A percentile compares a stretch with the other conserved stretches of the same genome.
These are phyloP conservation scores for Lodderomyces margitis DNA, from an alignment of 1,139 yeast genomes.

Conservation along the genomic window DNA sequence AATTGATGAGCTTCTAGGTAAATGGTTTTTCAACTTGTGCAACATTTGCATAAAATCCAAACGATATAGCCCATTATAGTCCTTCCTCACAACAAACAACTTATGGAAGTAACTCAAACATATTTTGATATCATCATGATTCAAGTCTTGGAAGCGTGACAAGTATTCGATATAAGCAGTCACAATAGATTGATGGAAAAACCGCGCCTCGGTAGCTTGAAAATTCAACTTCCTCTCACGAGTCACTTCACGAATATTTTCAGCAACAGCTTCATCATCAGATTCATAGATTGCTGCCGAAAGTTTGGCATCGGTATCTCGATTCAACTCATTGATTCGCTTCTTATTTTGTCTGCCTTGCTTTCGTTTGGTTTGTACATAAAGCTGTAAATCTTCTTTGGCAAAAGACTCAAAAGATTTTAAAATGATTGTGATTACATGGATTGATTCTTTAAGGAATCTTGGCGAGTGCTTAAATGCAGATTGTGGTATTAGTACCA, in stretches of 20 bases:
- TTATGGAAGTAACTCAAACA: slow-evolving; percentile 72
- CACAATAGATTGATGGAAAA: slow-evolving; percentile 43
- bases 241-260: slow-evolving; percentile 35
- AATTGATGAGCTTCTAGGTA: slow-evolving; percentile 37
- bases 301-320: slow-evolving; percentile 25
- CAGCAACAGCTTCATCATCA: slow-evolving; percentile 38
- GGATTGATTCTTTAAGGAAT: slow-evolving; percentile 61
- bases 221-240: slow-evolving; percentile 55
- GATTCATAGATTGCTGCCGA: slow-evolving; percentile 41
- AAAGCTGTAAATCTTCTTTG: slow-evolving; percentile 57
- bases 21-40: slow-evolving; percentile 28
- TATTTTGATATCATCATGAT: slow-evolving; percentile 58
- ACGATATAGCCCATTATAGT: slow-evolving; percentile 62
- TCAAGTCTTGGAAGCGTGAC: slow-evolving; percentile 59
- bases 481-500: slow-evolving; percentile 60
- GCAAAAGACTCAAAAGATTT: slow-evolving; percentile 69
- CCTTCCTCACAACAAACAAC: slow-evolving; percentile 59
- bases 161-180: slow-evolving; percentile 54
- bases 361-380: slow-evolving; percentile 49
- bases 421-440: slow-evolving; percentile 63
- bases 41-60: slow-evolving; percentile 64
- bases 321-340: slow-evolving; percentile 26
- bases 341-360: slow-evolving; percentile 23
- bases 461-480: slow-evolving; percentile 67
- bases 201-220: slow-evolving; percentile 35